A percentile compares a stretch with the other conserved stretches of the same genome.
These are phyloP conservation scores for Ceratocystis huliohia DNA, from an alignment of 2,329 filamentous ascomycete genomes.

Conservation along the genomic window DNA sequence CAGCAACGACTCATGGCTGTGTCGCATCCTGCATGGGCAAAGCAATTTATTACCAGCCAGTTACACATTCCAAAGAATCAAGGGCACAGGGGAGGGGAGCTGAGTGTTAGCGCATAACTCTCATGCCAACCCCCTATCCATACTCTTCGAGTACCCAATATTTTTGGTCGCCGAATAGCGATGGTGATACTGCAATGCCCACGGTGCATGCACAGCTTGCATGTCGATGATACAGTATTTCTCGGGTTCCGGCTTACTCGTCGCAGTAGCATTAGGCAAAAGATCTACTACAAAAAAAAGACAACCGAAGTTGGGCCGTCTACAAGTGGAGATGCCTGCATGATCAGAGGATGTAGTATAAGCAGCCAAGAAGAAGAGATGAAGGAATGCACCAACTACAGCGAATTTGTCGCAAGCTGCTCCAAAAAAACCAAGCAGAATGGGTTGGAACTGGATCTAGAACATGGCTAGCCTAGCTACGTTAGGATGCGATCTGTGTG, in stretches of 20 bases:
- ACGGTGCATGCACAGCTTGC: not conserved
- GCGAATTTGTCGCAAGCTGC: not conserved
- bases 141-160: not conserved
- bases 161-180: not conserved
- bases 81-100: no score
- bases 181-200: not conserved
- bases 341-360: not conserved
- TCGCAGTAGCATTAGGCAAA: not conserved
- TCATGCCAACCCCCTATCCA: not conserved
- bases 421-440: not conserved
- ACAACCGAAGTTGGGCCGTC: constrained; percentile 7
- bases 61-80: no score
- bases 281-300: not conserved
- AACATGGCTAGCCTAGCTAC: not conserved
- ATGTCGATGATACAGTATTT: not conserved
- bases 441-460: not conserved
- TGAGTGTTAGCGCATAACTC: not conserved
- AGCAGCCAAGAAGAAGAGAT: not conserved
- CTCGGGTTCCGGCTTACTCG: not conserved
- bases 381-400: not conserved
- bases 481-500: not conserved
- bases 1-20: not conserved
- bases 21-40: not conserved
- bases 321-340: not conserved
- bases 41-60: no score